A percentile compares a stretch with the other conserved stretches of the same genome.
Evolutionary conservation across 2,329 filamentous ascomycete genomes (phyloP).

Genomic region (Microsporum ferrugineum): DNA sequence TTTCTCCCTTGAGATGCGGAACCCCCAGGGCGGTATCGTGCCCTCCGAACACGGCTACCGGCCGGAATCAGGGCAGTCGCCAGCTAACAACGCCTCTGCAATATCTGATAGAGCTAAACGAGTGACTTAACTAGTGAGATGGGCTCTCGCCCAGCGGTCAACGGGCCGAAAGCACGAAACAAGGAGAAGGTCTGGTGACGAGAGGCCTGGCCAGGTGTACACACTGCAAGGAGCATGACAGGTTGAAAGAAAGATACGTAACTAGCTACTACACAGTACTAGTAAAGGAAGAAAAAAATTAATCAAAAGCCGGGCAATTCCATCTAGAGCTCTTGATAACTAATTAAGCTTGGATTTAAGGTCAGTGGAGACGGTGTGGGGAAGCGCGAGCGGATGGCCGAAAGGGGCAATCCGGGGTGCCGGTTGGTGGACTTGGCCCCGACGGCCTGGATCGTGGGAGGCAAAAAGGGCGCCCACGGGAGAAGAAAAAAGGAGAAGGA

Average conservation of each 20-base stretch:
- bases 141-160: too few species aligned
- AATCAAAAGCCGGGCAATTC: not conserved
- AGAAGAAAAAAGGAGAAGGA: not conserved
- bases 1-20: not conserved
- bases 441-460: not conserved
- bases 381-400: not conserved
- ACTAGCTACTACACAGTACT: too few species aligned
- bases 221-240: too few species aligned
- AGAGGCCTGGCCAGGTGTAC: not conserved
- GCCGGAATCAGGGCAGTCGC: not conserved
- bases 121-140: too few species aligned
- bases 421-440: not conserved
- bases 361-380: not conserved
- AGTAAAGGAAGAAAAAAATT: too few species aligned
- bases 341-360: not conserved
- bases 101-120: too few species aligned
- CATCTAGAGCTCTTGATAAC: not conserved
- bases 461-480: not conserved
- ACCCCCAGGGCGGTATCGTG: not conserved
- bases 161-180: not conserved
- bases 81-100: not conserved
- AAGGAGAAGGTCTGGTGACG: not conserved
- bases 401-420: not conserved
- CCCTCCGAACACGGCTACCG: not conserved
- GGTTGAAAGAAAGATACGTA: too few species aligned